These are phyloP conservation scores for Clohesyomyces aquaticus DNA, from an alignment of 495 filamentous ascomycete species.

Conservation along the genomic window DNA sequence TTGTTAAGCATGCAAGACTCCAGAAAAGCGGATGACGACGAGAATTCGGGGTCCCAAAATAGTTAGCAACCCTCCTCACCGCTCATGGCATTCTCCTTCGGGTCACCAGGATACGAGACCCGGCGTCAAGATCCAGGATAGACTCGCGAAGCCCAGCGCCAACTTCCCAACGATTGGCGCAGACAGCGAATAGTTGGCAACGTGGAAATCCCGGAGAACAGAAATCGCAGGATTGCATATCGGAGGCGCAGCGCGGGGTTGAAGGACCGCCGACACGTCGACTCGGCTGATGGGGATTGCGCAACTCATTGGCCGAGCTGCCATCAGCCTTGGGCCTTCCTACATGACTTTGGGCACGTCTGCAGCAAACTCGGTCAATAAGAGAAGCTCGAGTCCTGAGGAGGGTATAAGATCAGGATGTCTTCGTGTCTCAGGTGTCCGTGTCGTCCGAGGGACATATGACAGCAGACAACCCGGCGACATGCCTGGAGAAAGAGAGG, in stretches of 20 bases:
- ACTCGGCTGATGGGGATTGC: constrained; percentile 1
- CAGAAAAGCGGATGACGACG: neutral
- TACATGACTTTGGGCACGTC: constrained; percentile 12
- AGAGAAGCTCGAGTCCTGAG: neutral
- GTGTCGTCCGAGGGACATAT: neutral
- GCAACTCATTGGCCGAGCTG: constrained; percentile 20
- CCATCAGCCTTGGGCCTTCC: constrained; percentile 12
- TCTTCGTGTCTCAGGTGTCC: constrained; percentile 12
- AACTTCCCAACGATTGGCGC: constrained; percentile 3
- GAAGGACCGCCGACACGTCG: constrained; percentile 23
- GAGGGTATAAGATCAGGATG: neutral
- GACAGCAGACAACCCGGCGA: neutral
- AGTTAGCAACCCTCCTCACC: neutral
- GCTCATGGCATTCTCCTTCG: neutral
- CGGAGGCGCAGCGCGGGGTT: constrained; percentile 12
- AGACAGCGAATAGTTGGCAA: neutral
- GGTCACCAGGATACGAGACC: constrained; percentile 9
- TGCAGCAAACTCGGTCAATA: constrained; percentile 17
- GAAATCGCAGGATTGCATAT: neutral
- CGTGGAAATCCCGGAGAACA: neutral
- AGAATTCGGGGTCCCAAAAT: constrained; percentile 7
- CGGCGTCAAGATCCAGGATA: constrained; percentile 3
- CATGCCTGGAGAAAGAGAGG: neutral
- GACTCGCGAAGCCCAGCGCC: neutral
- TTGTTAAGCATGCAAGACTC: neutral